These are phyloP conservation scores for Notholithocarpus densiflorus DNA, from an alignment of 306 rosid genomes.

Conservation along the genomic window DNA sequence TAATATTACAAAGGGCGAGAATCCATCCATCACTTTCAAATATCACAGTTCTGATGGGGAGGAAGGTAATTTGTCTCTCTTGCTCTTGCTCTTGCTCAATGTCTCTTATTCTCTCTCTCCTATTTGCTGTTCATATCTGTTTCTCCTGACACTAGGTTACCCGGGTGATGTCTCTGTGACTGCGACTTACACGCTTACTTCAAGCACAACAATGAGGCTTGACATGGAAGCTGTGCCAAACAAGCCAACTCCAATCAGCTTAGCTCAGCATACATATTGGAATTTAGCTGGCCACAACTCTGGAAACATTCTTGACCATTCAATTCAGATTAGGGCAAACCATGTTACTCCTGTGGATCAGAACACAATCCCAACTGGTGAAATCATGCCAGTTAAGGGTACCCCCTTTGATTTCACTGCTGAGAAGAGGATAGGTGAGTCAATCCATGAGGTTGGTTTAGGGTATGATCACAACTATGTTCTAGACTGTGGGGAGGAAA, in stretches of 20 bases:
- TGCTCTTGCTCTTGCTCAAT: slow-evolving; percentile 2
- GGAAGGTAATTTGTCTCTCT: slow-evolving; percentile 57
- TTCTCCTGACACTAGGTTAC: slow-evolving; percentile 46
- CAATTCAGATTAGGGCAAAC: slow-evolving; percentile 66
- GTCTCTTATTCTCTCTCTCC: neutral
- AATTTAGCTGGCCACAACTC: slow-evolving; percentile 86
- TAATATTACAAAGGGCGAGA: slow-evolving; percentile 58
- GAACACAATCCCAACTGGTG: slow-evolving; percentile 68
- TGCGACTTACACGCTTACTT: slow-evolving; percentile 77
- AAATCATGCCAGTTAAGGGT: slow-evolving; percentile 67
- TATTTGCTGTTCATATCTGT: slow-evolving; percentile 1
- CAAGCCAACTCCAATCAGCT: slow-evolving; percentile 75
- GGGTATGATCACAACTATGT: slow-evolving; percentile 92
- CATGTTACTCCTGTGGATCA: slow-evolving; percentile 75
- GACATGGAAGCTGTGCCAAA: slow-evolving; percentile 92
- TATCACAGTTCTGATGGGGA: slow-evolving; percentile 77
- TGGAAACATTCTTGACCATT: slow-evolving; percentile 68
- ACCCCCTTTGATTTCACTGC: slow-evolving; percentile 81
- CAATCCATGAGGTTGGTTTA: slow-evolving; percentile 62
- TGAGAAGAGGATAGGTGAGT: slow-evolving; percentile 64
- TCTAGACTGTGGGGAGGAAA: slow-evolving; percentile 71
- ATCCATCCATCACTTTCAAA: slow-evolving; percentile 72
- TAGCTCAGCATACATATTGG: slow-evolving; percentile 95
- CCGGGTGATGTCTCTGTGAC: slow-evolving; percentile 74
- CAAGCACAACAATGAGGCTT: slow-evolving; percentile 73